Conservation (phyloP, 768 basidiomycete species). For the Pulveroboletus ravenelii region DNA sequence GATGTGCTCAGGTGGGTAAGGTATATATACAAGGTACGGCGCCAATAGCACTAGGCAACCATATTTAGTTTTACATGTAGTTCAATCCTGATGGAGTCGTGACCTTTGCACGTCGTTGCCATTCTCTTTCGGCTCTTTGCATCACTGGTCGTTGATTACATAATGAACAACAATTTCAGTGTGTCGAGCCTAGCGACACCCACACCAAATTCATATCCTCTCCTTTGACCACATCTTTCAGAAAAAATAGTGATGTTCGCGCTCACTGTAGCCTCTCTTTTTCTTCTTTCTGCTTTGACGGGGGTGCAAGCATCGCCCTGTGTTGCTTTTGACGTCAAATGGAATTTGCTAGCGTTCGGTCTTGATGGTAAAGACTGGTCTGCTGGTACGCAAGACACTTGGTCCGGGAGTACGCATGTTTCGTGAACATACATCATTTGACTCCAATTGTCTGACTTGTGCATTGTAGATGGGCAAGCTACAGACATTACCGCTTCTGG, state of each 20-base stretch:
- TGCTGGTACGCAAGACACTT: conserved; percentile 65
- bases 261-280: conserved; percentile 53
- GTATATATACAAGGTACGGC: no score
- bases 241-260: conserved; percentile 29
- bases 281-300: conserved; percentile 34
- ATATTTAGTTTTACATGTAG: no score
- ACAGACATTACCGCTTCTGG: conserved; percentile 69
- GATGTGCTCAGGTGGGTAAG: no score
- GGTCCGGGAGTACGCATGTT: conserved; percentile 50
- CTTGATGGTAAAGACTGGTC: conserved; percentile 81
- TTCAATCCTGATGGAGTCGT: no score
- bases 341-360: conserved; percentile 86
- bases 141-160: no score
- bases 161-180: no score
- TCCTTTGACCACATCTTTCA: background rate
- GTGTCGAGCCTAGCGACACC: no score
- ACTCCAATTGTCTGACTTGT: background rate
- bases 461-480: conserved; percentile 32
- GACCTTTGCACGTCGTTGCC: no score
- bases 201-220: background rate
- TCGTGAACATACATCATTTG: background rate
- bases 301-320: conserved; percentile 49
- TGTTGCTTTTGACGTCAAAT: conserved; percentile 71
- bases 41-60: no score
- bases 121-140: no score